Base-by-base conservation (phyloP, 768 basidiomycete species). In the Obba rivulosa region DNA sequence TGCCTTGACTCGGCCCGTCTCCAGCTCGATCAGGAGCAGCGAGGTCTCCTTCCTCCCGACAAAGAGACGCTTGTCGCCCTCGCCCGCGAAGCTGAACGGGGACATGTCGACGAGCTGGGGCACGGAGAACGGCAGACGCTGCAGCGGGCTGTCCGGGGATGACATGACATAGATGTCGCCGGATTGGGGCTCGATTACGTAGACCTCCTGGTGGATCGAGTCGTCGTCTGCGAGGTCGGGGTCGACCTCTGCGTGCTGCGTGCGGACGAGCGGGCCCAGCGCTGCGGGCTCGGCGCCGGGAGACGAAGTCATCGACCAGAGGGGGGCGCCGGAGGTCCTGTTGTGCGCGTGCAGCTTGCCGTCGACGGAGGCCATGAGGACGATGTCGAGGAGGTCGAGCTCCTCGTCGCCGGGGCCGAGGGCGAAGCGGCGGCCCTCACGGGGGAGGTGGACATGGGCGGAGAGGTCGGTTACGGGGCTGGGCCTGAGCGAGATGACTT, bases 341-440 rank as follows among this genome's bases (percentile, higher is more conserved):
- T 95, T 92, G 54, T 98, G 74, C 0, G 92, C 96, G 71, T 97
- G 94, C 28, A 99, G 83, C 49, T 84, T 91, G 21, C 95, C 95
- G 67, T 98, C 94, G 22, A 99, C 83, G 7, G 92, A 92, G 1
- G 93, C 90, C 10, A 95, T 78, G 16, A 99, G 79, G 22, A 96
- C 87, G 46, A 89, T 78, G 59, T 95, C 87, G 50, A 92, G 66
- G 10, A 95, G 69, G 43, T 85, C 76, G 17, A 82, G 71, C 48
- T 85, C 80, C 8, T 55, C 21, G 16, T 45, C 48, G 25, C 38
- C 41, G 11, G 47, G n/a, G 14, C 40, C 40, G 20, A 35, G 31
- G n/a, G 43, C 36, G 34, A 41, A 51, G 5, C 41, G 23, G 14
- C 24, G 49, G 10, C 43, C 40, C 11, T 57, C 54, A 34, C 43